These are phyloP conservation scores for Triangularia verruculosa DNA, from an alignment of 2,329 filamentous ascomycete species.

Conservation along the genomic window DNA sequence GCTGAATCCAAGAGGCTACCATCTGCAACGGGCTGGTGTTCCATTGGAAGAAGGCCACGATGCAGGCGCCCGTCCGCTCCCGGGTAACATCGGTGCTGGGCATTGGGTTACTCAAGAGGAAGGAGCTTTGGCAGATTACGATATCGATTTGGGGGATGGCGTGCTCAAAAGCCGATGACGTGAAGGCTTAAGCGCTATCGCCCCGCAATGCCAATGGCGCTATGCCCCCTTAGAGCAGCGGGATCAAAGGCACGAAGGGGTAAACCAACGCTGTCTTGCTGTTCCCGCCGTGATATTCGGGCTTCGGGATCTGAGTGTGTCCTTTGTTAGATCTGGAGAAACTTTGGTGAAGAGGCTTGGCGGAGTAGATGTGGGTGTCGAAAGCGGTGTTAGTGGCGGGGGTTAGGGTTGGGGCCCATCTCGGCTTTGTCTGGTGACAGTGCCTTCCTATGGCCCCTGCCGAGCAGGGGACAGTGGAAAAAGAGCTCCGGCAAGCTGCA, in stretches of 20 bases:
- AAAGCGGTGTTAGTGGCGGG: not conserved
- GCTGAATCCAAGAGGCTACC: not conserved
- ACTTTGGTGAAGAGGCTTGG: not conserved
- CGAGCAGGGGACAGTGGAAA: not conserved
- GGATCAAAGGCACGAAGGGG: conserved; percentile 2
- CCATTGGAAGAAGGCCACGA: not conserved
- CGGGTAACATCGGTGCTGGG: not conserved
- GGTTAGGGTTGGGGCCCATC: not conserved
- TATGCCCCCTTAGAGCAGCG: not conserved
- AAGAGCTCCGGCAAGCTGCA: not conserved
- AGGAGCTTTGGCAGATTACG: conserved; percentile 15
- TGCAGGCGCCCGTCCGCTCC: not conserved
- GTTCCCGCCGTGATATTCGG: not conserved
- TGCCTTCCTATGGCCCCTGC: not conserved
- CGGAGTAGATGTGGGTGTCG: not conserved
- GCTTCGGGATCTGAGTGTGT: not conserved
- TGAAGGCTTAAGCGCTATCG: conserved; percentile 2
- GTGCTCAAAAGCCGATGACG: conserved; percentile 21
- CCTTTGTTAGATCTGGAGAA: not conserved
- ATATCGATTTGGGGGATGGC: conserved; percentile 19
- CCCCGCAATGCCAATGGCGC: conserved; percentile 15
- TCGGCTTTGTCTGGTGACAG: not conserved
- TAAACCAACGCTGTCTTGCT: not conserved
- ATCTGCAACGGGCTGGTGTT: not conserved
- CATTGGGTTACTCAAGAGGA: not conserved